Evolutionary conservation across 2,329 filamentous ascomycete species (phyloP).

Genomic region (Lasiodiplodia sp.): DNA sequence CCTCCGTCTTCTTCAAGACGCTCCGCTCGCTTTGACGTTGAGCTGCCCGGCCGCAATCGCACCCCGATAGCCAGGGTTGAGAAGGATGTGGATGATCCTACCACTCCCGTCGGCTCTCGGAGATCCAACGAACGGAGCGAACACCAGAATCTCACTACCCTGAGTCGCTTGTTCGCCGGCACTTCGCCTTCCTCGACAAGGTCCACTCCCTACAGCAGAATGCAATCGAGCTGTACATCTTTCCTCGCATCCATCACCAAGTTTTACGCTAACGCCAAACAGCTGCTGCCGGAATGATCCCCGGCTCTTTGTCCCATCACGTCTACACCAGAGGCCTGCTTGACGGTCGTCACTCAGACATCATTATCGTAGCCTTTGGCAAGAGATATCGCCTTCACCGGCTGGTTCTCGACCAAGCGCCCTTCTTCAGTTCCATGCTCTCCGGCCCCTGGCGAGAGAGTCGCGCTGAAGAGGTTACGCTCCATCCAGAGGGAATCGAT

Average conservation of each 20-base stretch:
- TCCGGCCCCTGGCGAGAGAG: constrained; percentile 65
- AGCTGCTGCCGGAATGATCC: constrained; percentile 38
- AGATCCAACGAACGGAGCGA: constrained; percentile 43
- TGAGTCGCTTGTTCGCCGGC: constrained; percentile 55
- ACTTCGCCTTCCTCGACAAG: constrained; percentile 49
- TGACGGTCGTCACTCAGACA: constrained; percentile 61
- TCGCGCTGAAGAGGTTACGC: constrained; percentile 58
- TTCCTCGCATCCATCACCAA: background rate
- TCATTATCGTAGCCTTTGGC: constrained; percentile 61
- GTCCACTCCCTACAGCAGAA: constrained; percentile 51
- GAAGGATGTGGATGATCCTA: constrained; percentile 59
- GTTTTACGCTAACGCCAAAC: constrained; percentile 7
- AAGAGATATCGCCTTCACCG: constrained; percentile 61
- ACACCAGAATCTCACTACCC: constrained; percentile 52
- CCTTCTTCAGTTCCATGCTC: constrained; percentile 63
- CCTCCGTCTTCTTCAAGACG: constrained; percentile 14
- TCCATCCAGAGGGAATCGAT: constrained; percentile 63
- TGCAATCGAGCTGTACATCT: constrained; percentile 42
- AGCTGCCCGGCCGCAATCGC: constrained; percentile 7
- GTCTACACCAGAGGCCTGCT: constrained; percentile 61
- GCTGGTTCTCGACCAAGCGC: constrained; percentile 62
- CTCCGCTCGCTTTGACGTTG: constrained; percentile 15
- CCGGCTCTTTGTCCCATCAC: constrained; percentile 57
- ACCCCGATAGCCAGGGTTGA: constrained; percentile 47
- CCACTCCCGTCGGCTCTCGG: constrained; percentile 44